These are phyloP conservation scores for Thymus mandschuricus DNA, from an alignment of 257 asterid species.

Conservation along the genomic window DNA sequence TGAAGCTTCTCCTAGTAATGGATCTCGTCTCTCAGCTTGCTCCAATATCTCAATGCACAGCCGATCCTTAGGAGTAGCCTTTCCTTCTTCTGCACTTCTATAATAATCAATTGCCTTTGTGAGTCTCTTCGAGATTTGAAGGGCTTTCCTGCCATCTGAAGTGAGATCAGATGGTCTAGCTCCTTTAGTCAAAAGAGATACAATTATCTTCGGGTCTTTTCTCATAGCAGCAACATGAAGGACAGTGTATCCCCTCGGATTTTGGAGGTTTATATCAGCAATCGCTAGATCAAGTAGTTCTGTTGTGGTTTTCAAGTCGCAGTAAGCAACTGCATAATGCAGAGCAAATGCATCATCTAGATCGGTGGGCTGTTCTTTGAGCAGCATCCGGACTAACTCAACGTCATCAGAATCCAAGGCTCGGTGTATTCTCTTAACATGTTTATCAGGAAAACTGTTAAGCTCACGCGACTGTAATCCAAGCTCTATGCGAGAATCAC, in stretches of 20 bases:
- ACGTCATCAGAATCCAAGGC: slow-evolving; percentile 97
- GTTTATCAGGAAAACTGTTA: slow-evolving; percentile 65
- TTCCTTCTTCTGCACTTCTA: slow-evolving; percentile 66
- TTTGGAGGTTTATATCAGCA: slow-evolving; percentile 82
- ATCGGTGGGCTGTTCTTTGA: slow-evolving; percentile 81
- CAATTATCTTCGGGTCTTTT: slow-evolving; percentile 89
- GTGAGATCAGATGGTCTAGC: slow-evolving; percentile 95
- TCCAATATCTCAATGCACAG: slow-evolving; percentile 94
- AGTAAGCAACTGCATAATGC: slow-evolving; percentile 95
- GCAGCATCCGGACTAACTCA: slow-evolving; percentile 86
- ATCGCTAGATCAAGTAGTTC: slow-evolving; percentile 92
- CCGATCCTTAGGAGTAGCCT: slow-evolving; percentile 79
- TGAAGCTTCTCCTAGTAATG: slow-evolving; percentile 88
- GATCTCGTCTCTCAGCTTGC: slow-evolving; percentile 95
- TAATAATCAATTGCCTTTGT: slow-evolving; percentile 75
- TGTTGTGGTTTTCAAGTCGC: slow-evolving; percentile 87
- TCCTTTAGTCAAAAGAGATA: slow-evolving; percentile 89
- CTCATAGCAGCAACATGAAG: slow-evolving; percentile 98
- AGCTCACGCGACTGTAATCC: slow-evolving; percentile 56
- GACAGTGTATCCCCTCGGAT: slow-evolving; percentile 84
- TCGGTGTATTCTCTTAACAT: slow-evolving; percentile 86
- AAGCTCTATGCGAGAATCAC: slow-evolving; percentile 56
- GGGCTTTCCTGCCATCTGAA: slow-evolving; percentile 88
- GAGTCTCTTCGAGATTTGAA: slow-evolving; percentile 89
- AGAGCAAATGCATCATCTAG: slow-evolving; percentile 88